Evolutionary conservation across 257 asterid genomes (phyloP).

Genomic region (Solanum piurae): DNA sequence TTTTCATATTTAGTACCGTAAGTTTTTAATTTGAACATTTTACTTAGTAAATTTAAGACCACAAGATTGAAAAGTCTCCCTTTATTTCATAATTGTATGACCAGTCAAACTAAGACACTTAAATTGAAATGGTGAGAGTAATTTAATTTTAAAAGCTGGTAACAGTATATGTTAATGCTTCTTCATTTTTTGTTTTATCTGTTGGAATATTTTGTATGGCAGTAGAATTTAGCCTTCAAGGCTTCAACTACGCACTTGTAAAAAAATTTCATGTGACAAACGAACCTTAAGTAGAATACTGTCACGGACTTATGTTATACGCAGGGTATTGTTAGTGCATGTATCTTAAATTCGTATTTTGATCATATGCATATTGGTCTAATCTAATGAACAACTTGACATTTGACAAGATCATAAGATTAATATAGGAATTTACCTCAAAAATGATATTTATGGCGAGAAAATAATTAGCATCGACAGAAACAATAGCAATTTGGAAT

Average conservation of each 20-base stretch:
- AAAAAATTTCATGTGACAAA: neutral
- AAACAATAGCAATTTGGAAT: conserved; percentile 40
- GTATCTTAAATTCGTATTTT: neutral
- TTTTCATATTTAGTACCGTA: neutral
- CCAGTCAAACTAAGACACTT: neutral
- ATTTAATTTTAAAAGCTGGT: neutral
- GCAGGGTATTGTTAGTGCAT: neutral
- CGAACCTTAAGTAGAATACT: neutral
- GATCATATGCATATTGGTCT: neutral
- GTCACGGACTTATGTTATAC: neutral
- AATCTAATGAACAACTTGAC: neutral
- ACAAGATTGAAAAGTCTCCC: too few species aligned
- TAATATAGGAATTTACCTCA: conserved; percentile 21
- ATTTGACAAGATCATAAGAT: neutral
- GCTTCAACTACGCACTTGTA: neutral
- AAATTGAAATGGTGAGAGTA: neutral
- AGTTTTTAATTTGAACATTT: neutral
- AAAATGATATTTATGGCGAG: conserved; percentile 34
- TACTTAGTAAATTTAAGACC: neutral
- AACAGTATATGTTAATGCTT: neutral
- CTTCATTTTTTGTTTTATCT: neutral
- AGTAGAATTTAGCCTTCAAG: neutral
- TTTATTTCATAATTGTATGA: too few species aligned
- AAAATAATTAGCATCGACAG: conserved; percentile 45
- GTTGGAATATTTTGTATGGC: neutral